Evolutionary conservation across 2,329 filamentous ascomycete genomes (phyloP).

Genomic region (Phialophora verrucosa): DNA sequence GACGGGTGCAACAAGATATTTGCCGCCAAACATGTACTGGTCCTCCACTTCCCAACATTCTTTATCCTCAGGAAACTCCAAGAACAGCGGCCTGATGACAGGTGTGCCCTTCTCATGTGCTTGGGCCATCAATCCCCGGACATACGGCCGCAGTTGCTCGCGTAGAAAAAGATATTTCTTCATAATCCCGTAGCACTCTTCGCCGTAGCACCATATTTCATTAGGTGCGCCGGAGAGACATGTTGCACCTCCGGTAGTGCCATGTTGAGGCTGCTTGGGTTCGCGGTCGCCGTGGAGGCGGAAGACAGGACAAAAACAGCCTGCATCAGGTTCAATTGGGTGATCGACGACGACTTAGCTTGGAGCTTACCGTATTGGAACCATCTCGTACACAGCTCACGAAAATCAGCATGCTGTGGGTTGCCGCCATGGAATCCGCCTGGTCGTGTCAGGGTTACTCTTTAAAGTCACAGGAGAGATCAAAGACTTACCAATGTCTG

Average conservation of each 20-base stretch:
- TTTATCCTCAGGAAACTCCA: slow-evolving; percentile 65
- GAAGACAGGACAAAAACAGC: slow-evolving; percentile 67
- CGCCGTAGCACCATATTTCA: slow-evolving; percentile 71
- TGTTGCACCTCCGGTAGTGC: slow-evolving; percentile 46
- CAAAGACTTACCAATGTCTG: slow-evolving; percentile 62
- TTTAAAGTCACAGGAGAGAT: slow-evolving; percentile 47
- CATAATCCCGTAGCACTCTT: slow-evolving; percentile 65
- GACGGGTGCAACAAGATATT: slow-evolving; percentile 65
- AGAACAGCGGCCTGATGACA: slow-evolving; percentile 67
- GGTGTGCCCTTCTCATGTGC: slow-evolving; percentile 66
- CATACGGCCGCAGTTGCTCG: slow-evolving; percentile 65
- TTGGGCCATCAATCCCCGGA: slow-evolving; percentile 62
- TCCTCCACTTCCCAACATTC: slow-evolving; percentile 63
- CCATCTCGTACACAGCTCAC: slow-evolving; percentile 70
- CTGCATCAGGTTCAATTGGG: slow-evolving; percentile 69
- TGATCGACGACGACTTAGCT: slow-evolving; percentile 53
- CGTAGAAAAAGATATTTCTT: slow-evolving; percentile 64
- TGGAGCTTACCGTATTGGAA: slow-evolving; percentile 67
- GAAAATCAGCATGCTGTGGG: slow-evolving; percentile 60
- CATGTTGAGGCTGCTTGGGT: slow-evolving; percentile 58
- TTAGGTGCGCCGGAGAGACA: slow-evolving; percentile 60
- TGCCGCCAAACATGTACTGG: slow-evolving; percentile 68
- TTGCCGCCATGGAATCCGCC: slow-evolving; percentile 71
- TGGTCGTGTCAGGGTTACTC: slow-evolving; percentile 10
- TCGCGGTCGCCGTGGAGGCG: slow-evolving; percentile 70